Evolutionary conservation across 2,329 filamentous ascomycete genomes (phyloP).

Genomic region (Ramichloridium luteum): DNA sequence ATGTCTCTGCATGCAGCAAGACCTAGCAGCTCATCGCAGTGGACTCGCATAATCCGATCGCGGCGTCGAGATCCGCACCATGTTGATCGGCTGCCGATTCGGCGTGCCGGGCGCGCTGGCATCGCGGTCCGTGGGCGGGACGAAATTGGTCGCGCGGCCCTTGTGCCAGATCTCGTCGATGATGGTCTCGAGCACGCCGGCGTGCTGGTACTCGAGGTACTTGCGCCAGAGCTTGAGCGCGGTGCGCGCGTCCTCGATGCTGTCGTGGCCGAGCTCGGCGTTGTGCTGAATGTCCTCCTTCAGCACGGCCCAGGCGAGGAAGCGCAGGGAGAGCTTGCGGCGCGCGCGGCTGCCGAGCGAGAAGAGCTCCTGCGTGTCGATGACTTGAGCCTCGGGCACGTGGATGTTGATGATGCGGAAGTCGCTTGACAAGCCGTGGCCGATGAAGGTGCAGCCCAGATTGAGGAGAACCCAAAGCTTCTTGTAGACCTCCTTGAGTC

Average conservation of each 20-base stretch:
- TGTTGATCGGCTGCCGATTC: slow-evolving; percentile 11
- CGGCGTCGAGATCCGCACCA: slow-evolving; percentile 14
- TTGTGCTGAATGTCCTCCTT: slow-evolving; percentile 89
- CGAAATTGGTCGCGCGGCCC: slow-evolving; percentile 43
- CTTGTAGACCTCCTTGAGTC: slow-evolving; percentile 88
- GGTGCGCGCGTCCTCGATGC: slow-evolving; percentile 86
- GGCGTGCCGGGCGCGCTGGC: slow-evolving; percentile 25
- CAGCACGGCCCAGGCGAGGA: slow-evolving; percentile 80
- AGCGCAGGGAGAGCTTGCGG: slow-evolving; percentile 81
- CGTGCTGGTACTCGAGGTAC: slow-evolving; percentile 78
- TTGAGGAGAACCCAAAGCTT: slow-evolving; percentile 96
- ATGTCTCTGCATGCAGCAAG: no score
- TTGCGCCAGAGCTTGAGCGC: slow-evolving; percentile 82
- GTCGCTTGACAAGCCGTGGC: slow-evolving; percentile 86
- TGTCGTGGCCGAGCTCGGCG: slow-evolving; percentile 57
- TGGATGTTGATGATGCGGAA: slow-evolving; percentile 98
- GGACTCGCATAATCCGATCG: slow-evolving; percentile 24
- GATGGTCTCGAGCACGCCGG: slow-evolving; percentile 70
- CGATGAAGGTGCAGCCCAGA: slow-evolving; percentile 83
- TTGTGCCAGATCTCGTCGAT: slow-evolving; percentile 72
- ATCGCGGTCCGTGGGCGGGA: slow-evolving; percentile 20
- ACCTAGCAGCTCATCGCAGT: slow-evolving; percentile 21
- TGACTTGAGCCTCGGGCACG: slow-evolving; percentile 76
- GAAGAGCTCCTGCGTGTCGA: slow-evolving; percentile 89
- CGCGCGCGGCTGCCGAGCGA: slow-evolving; percentile 61